Base-by-base conservation (phyloP, 805 yeast genomes). In the Metschnikowia peoriensis region DNA sequence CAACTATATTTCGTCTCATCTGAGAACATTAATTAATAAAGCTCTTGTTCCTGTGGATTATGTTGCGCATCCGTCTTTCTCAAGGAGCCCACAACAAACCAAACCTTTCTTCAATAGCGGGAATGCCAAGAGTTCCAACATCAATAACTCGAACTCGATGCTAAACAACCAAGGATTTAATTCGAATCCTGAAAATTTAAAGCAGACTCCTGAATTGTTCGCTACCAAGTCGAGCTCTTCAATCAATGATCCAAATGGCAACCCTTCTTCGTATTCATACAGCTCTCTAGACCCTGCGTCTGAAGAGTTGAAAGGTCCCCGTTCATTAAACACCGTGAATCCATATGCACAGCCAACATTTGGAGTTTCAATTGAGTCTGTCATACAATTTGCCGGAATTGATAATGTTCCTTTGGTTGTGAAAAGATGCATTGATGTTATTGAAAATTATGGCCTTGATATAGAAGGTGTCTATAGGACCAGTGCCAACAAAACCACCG, bases 361-460 rank as follows among this genome's bases (percentile, higher is more conserved):
- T 70, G 97, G 97, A 0, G 83, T 86, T 0, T 86, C 96, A 0
- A 77, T 94, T n/a, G 96, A 87, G 53, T 82, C 77, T 9, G 71
- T 89, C 42, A 83, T 91, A 16, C 86, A 85, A 55, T 84, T 80
- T 59, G 97, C 96, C 56, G 80, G 79, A 7, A 93, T 91, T 50
- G 96, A 89, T 58, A 86, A 89, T 68, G 97, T 94, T 6, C 99
- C 99, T 1, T 79, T 87, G 15, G 81, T 94, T 46, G 99, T 94
- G 10, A 85, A 86, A 57, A 89, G 86, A 64, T 92, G 97, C 75
- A 88, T 93, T 47, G 86, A 85, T 57, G 86, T 92, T 7, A 84
- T 94, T 37, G 98, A 94, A 64, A 79, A 78, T 40, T 85, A 87
- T 66, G 99, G 99, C 1, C 67, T 87, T 38, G 86, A 89, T 47